A percentile compares a stretch with the other conserved stretches of the same genome.
These are phyloP conservation scores for Millerozyma acaciae DNA, from an alignment of 805 yeast genomes.

Conservation along the genomic window DNA sequence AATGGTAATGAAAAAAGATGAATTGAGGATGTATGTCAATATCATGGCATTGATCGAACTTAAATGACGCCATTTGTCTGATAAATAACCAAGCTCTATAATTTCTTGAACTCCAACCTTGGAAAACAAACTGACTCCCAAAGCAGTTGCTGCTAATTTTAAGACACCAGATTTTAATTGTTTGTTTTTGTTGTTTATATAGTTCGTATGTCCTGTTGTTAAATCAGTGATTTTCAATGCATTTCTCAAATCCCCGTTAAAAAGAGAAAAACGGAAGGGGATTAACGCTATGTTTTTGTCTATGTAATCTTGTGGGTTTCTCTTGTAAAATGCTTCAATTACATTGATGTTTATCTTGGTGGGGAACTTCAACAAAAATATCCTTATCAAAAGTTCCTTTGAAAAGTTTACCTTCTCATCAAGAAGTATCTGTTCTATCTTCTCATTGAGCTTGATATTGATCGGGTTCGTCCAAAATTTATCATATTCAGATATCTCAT, in stretches of 20 bases:
- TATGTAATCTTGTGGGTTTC: constrained; percentile 25
- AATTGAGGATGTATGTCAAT: constrained; percentile 36
- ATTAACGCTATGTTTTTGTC: constrained; percentile 46
- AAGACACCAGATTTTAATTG: constrained; percentile 28
- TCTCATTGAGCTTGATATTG: constrained; percentile 16
- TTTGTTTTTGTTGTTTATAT: constrained; percentile 31
- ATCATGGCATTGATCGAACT: constrained; percentile 46
- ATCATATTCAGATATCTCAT: constrained; percentile 15
- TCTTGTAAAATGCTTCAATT: constrained; percentile 21
- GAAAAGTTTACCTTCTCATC: constrained; percentile 18
- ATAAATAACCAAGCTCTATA: constrained; percentile 38
- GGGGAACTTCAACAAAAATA: constrained; percentile 34
- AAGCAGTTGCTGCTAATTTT: constrained; percentile 28
- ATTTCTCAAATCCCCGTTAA: constrained; percentile 51
- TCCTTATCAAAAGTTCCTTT: constrained; percentile 19
- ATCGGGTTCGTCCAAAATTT: constrained; percentile 21
- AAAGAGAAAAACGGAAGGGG: constrained; percentile 60
- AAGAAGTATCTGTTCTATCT: constrained; percentile 19
- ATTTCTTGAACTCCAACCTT: constrained; percentile 40
- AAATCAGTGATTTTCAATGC: constrained; percentile 58
- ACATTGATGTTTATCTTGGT: constrained; percentile 24
- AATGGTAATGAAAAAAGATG: constrained; percentile 37
- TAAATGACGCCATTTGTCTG: constrained; percentile 33
- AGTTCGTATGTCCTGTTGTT: constrained; percentile 57
- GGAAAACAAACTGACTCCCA: constrained; percentile 32